Conservation (phyloP, 306 rosid species). For the Lotus japonicus region DNA sequence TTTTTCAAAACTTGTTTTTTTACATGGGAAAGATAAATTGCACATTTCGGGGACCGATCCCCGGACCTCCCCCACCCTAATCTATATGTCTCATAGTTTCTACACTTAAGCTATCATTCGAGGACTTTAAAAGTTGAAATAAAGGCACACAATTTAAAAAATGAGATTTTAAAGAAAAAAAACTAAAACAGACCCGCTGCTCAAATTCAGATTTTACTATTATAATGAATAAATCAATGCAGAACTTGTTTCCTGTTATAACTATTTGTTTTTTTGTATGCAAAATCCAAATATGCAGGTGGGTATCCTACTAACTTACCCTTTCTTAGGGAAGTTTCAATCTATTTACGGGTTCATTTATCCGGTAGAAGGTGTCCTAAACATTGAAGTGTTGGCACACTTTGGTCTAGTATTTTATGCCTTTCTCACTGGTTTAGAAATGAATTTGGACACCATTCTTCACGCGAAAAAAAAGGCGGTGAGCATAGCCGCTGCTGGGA, state of each 20-base stretch:
- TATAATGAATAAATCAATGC: background rate
- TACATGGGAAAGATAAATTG: too few species aligned
- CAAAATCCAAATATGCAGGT: background rate
- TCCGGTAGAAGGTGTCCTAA: slow-evolving; percentile 1
- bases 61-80: too few species aligned
- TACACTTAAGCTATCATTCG: too few species aligned
- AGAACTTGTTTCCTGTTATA: background rate
- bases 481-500: slow-evolving; percentile 20
- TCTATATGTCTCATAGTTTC: too few species aligned
- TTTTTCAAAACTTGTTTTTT: too few species aligned
- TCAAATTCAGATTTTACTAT: too few species aligned
- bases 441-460: slow-evolving; percentile 23
- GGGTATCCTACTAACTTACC: slow-evolving; percentile 26
- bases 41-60: too few species aligned
- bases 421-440: slow-evolving; percentile 36
- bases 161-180: too few species aligned
- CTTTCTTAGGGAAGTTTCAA: background rate
- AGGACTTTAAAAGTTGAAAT: too few species aligned
- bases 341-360: background rate
- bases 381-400: slow-evolving; percentile 9
- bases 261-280: too few species aligned
- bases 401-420: slow-evolving; percentile 25
- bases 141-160: too few species aligned
- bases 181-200: too few species aligned
- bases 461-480: slow-evolving; percentile 17